A percentile compares a stretch with the other conserved stretches of the same genome.
phyloP scores from a whole-genome alignment of 148 eudicot species.

The Tetragonia tetragonoides region DNA sequence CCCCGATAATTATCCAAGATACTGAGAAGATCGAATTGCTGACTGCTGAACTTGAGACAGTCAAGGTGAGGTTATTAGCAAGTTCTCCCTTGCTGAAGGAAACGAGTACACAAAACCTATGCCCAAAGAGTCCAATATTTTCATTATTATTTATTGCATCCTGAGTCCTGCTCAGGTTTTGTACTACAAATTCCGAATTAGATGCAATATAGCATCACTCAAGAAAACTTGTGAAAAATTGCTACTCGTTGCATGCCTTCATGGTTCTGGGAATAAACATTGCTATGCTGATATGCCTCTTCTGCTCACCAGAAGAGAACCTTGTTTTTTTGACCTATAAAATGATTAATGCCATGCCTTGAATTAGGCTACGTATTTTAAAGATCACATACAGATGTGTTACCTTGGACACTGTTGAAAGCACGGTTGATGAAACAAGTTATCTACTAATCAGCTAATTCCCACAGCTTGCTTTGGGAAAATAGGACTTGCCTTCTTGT shows the following conservation, averaged over 20 bases:
- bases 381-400: not conserved
- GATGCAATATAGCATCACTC: not conserved
- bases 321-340: not conserved
- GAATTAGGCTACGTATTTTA: not conserved
- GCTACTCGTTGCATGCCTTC: not conserved
- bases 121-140: too few species aligned
- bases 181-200: not conserved
- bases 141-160: too few species aligned
- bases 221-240: not conserved
- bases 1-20: slow-evolving; percentile 64
- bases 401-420: not conserved
- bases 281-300: not conserved
- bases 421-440: not conserved
- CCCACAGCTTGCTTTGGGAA: not conserved
- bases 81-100: not conserved
- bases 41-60: slow-evolving; percentile 39
- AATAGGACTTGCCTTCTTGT: not conserved
- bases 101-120: not conserved
- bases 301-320: not conserved
- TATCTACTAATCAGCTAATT: not conserved
- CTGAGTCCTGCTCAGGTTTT: not conserved
- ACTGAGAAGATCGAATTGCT: slow-evolving; percentile 43
- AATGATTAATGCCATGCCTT: not conserved
- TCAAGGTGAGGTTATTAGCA: slow-evolving; percentile 31
- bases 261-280: not conserved